Percentiles rank a stretch among this genome's conserved stretches.
Conservation (phyloP, 805 yeast genomes). For the Yamadazyma takamatsuzukensis region DNA sequence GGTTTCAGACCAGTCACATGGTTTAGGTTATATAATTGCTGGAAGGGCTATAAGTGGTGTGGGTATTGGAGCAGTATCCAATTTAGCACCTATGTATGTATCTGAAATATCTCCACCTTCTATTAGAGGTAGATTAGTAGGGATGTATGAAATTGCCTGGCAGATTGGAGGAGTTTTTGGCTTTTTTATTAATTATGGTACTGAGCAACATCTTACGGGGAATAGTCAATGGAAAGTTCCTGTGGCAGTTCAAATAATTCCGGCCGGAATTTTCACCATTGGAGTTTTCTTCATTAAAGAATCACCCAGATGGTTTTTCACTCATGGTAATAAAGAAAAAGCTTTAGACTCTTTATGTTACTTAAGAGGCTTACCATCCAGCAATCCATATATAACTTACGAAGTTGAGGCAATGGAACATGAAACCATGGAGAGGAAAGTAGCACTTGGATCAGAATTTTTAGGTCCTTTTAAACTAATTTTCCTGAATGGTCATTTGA, state of each 20-base stretch:
- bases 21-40: slow-evolving; percentile 35
- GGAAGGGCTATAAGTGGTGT: slow-evolving; percentile 52
- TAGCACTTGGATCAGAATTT: slow-evolving; percentile 32
- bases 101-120: slow-evolving; percentile 43
- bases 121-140: slow-evolving; percentile 43
- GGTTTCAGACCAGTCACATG: slow-evolving; percentile 25
- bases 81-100: slow-evolving; percentile 46
- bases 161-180: slow-evolving; percentile 46
- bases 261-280: slow-evolving; percentile 37
- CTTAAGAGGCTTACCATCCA: slow-evolving; percentile 36
- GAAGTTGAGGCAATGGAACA: slow-evolving; percentile 29
- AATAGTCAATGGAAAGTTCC: slow-evolving; percentile 46
- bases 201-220: slow-evolving; percentile 26
- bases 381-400: slow-evolving; percentile 38
- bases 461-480: slow-evolving; percentile 36
- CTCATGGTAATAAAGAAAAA: slow-evolving; percentile 29
- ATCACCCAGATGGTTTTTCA: slow-evolving; percentile 43
- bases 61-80: slow-evolving; percentile 50
- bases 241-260: slow-evolving; percentile 43
- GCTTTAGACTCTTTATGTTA: slow-evolving; percentile 33
- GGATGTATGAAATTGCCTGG: slow-evolving; percentile 48
- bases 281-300: slow-evolving; percentile 40
- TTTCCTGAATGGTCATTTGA: slow-evolving; percentile 21
- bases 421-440: slow-evolving; percentile 21
- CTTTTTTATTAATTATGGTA: slow-evolving; percentile 49